A percentile compares a stretch with the other conserved stretches of the same genome.
Conservation (phyloP, 805 yeast genomes). For the Sungouiozyma intestinalis region DNA sequence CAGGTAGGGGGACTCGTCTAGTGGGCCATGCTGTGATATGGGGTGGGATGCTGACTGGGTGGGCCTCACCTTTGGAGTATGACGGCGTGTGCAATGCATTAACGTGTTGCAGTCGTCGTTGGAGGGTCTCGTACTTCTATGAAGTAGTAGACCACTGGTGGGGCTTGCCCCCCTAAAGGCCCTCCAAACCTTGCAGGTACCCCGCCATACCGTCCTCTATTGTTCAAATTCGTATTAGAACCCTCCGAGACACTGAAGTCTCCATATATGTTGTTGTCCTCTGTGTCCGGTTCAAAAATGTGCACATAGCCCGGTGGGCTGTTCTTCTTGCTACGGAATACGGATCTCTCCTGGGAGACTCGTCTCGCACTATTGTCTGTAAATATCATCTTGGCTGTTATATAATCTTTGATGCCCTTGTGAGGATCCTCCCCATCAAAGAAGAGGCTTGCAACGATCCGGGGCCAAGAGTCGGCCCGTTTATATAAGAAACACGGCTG, state of each 20-base stretch:
- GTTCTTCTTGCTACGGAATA: constrained; percentile 6
- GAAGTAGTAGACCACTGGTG: constrained; percentile 11
- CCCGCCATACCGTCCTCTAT: background rate
- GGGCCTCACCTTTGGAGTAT: background rate
- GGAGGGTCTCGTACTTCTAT: constrained; percentile 5
- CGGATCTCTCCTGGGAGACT: background rate
- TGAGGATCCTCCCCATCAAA: background rate
- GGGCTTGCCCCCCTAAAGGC: background rate
- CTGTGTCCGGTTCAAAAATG: background rate
- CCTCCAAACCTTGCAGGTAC: background rate
- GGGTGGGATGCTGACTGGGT: background rate
- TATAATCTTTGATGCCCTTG: too few species aligned
- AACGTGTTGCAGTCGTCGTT: background rate
- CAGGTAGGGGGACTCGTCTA: too few species aligned
- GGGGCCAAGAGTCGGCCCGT: too few species aligned
- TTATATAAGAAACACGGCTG: too few species aligned
- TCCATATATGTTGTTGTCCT: constrained; percentile 6
- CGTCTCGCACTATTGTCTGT: background rate
- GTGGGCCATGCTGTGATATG: too few species aligned
- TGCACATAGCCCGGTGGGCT: constrained; percentile 3
- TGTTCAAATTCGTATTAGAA: background rate
- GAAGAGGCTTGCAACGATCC: too few species aligned
- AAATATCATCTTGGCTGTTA: background rate
- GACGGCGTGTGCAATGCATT: background rate
- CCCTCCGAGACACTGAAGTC: constrained; percentile 3